Conservation (phyloP, 495 filamentous ascomycete species). For the Lasiosphaeria miniovina region DNA sequence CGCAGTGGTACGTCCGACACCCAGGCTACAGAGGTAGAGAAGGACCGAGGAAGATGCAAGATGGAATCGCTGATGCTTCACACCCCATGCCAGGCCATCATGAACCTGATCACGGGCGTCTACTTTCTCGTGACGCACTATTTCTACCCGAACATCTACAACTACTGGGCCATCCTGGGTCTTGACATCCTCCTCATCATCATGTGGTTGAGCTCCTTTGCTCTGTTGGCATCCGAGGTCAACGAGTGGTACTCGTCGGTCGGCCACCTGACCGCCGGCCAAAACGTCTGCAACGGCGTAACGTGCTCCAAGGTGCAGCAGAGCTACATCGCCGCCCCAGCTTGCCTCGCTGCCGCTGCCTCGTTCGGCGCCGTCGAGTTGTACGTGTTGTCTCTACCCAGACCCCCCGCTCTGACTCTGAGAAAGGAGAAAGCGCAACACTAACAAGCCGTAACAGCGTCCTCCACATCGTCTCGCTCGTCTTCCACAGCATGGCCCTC, state of each 20-base stretch:
- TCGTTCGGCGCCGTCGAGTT: conserved; percentile 41
- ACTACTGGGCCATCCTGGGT: conserved; percentile 49
- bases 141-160: conserved; percentile 34
- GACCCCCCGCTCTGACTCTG: neutral
- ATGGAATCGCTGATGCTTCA: too few relatives aligned
- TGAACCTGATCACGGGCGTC: conserved; percentile 37
- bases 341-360: conserved; percentile 21
- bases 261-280: too few relatives aligned
- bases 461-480: conserved; percentile 38
- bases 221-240: conserved; percentile 37
- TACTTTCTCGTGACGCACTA: conserved; percentile 40
- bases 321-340: conserved; percentile 12
- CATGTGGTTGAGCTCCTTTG: conserved; percentile 47
- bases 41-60: too few relatives aligned
- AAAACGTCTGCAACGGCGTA: neutral
- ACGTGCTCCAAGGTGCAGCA: conserved; percentile 1
- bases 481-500: conserved; percentile 37
- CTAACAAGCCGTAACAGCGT: conserved; percentile 23
- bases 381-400: conserved; percentile 26
- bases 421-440: too few relatives aligned
- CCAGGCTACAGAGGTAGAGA: too few relatives aligned
- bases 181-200: conserved; percentile 44
- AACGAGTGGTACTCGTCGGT: conserved; percentile 10
- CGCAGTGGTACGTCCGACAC: conserved; percentile 36
- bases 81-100: conserved; percentile 30